Base-by-base conservation (phyloP, 2,329 filamentous ascomycete species). In the Sporothrix globosa region DNA sequence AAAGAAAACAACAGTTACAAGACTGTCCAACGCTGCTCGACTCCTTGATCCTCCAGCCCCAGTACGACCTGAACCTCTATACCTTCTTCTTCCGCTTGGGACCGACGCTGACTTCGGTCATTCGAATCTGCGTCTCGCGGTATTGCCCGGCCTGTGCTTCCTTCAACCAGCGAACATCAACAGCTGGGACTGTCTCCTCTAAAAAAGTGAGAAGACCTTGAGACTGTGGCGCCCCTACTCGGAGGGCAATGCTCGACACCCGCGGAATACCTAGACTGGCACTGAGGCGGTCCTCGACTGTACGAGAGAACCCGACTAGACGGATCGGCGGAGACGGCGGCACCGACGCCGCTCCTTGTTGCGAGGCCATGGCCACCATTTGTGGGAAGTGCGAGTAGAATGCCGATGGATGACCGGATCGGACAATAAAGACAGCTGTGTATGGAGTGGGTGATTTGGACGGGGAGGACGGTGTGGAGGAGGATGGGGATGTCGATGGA, bases 211-310 rank as follows among this genome's bases (percentile, higher is more conserved):
- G 76, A 11, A 93, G 77, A 0, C 85, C 82, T 66, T 83, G 83
- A 0, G 86, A 83, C 54, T 86, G 84, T 0, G 88, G 88, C 0
- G 89, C 87, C 50, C 81, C 84, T 7, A 82, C 81, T 24, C 82
- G 78, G 7, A 93, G 77, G 0, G 85, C 91, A 44, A 93, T 80
- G 27, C 88, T 88, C 1, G 89, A 91, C 0, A 88, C 88, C 46
- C 89, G 84, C 0, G 88, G 87, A 11, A 92, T 82, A 1, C 86
- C 86, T 3, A 92, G 81, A 24, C 83, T 83, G 41, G 80, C 78
- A 63, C 86, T 86, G 19, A 93, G 79, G 14, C 84, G 83, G 19
- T 86, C 81, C 60, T 90, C 89, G 66, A 84, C 86, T 0, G 84
- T 80, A 68, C 85, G 87, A 0, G 89, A 88, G 61, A 92, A 84